A percentile compares a stretch with the other conserved stretches of the same genome.
Conservation (phyloP, 2,329 filamentous ascomycete genomes). For the Cladophialophora exuberans region DNA sequence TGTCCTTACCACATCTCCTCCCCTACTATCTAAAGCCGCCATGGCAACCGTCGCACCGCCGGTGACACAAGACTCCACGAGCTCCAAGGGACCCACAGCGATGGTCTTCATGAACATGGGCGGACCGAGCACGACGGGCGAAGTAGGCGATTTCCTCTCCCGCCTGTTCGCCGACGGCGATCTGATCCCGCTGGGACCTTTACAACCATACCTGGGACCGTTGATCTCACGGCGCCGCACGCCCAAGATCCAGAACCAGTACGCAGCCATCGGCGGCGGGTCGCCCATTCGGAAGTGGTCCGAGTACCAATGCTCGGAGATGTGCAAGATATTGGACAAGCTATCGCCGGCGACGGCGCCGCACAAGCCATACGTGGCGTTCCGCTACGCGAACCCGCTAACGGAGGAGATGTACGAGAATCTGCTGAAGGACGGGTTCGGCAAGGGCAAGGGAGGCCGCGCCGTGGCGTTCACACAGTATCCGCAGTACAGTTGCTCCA, state of each 20-base stretch:
- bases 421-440: conserved; percentile 86
- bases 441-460: conserved; percentile 82
- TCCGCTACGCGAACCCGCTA: conserved; percentile 89
- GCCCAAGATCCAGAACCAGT: conserved; percentile 96
- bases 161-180: conserved; percentile 92
- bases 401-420: conserved; percentile 91
- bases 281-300: conserved; percentile 98
- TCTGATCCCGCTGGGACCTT: conserved; percentile 88
- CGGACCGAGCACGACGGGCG: conserved; percentile 82
- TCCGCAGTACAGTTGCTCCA: conserved; percentile 97
- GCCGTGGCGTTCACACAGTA: conserved; percentile 98
- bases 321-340: conserved; percentile 95
- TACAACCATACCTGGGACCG: conserved; percentile 89
- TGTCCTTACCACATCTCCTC: conserved; percentile 6
- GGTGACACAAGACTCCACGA: conserved; percentile 75
- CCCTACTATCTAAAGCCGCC: conserved; percentile 34
- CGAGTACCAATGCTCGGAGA: conserved; percentile 88
- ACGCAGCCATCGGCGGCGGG: conserved; percentile 92
- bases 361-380: conserved; percentile 96
- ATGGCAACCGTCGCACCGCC: conserved; percentile 70
- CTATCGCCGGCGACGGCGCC: conserved; percentile 91
- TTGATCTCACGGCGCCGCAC: conserved; percentile 84
- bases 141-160: conserved; percentile 88
- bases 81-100: conserved; percentile 80
- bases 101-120: conserved; percentile 99